Percentiles rank a stretch among this genome's conserved stretches.
Evolutionary conservation across 352 stramenopile genomes (phyloP).

Genomic region (Plasmopara halstedii): DNA sequence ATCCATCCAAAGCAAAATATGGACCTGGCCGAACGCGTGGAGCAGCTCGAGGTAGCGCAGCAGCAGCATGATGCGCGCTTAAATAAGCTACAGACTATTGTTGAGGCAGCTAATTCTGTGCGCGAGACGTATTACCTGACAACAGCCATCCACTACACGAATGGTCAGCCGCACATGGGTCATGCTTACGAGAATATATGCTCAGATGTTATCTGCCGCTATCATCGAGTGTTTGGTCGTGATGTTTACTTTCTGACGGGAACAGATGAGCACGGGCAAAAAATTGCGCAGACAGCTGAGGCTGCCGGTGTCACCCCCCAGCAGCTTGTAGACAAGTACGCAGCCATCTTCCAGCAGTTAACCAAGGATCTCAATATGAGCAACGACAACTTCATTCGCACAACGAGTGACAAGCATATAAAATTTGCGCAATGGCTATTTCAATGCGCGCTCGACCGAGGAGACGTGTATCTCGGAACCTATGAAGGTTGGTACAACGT

Average conservation of each 20-base stretch:
- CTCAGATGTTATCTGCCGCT: constrained; percentile 95
- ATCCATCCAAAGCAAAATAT: not conserved
- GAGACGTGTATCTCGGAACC: constrained; percentile 96
- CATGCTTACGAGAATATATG: constrained; percentile 98
- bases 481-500: constrained; percentile 99
- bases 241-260: constrained; percentile 83
- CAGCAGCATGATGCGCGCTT: constrained; percentile 36
- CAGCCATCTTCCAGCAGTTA: constrained; percentile 81
- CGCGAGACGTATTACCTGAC: constrained; percentile 94
- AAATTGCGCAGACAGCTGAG: constrained; percentile 97
- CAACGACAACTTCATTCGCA: constrained; percentile 92
- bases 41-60: constrained; percentile 32
- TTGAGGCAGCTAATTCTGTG: constrained; percentile 26
- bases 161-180: constrained; percentile 95
- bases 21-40: constrained; percentile 33
- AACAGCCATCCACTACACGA: constrained; percentile 99
- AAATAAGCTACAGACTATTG: constrained; percentile 24
- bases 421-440: constrained; percentile 93
- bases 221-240: constrained; percentile 85
- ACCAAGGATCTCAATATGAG: constrained; percentile 82
- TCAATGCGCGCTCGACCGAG: constrained; percentile 79
- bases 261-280: constrained; percentile 99
- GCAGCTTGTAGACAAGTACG: constrained; percentile 95
- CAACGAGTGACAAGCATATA: constrained; percentile 93
- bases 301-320: constrained; percentile 87